Evolutionary conservation across 805 yeast species (phyloP), one percentile per base, ranked within the genome.

Genomic region (Teunomyces atbi): DNA sequence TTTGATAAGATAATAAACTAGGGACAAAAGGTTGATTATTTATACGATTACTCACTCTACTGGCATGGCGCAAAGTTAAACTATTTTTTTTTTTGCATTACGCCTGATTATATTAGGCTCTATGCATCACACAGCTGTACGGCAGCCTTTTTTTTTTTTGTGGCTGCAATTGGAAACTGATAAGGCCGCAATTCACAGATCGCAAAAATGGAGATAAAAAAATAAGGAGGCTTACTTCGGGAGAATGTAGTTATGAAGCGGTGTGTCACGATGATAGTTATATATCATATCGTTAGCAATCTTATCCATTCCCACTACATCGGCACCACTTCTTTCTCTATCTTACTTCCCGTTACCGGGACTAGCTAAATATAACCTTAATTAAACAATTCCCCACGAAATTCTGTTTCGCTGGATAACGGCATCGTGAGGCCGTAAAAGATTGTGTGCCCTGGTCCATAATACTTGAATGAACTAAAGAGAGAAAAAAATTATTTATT

Each of bases 111-210:
- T 13, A 36, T 36, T 36, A 12, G 18, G 6, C 39, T 21, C 15
- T 23, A 36, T 21, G 23, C 39, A 36, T 13, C 28, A 20, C 13
- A 33, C 11, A 13, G 21, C n/a, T 15, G 15, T 36, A 26, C 39
- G 27, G 39, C 23, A 12, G 26, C 27, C 5, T 30, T 30, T 30
- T 30, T 30, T 13, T 30, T 35, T 35, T 35, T 36, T 12, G 39
- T 19, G 39, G 39, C 39, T 36, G 39, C 39, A 36, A 36, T 36
- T 36, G 39, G 39, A 20, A 36, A 20, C 10, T 20, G 39, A 36
- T 36, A 36, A 36, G 39, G 8, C 39, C 28, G 39, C 28, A 36
- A 19, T 36, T 36, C 39, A 21, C n/a, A 21, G 15, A 36, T 36
- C 18, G 16, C 19, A 21, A 20, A 19, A 36, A 7, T 21, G 39